Percentiles rank a stretch among this genome's conserved stretches.
phyloP scores from a whole-genome alignment of 1,139 yeast species.

The Kurtzmaniella quercitrusa region DNA sequence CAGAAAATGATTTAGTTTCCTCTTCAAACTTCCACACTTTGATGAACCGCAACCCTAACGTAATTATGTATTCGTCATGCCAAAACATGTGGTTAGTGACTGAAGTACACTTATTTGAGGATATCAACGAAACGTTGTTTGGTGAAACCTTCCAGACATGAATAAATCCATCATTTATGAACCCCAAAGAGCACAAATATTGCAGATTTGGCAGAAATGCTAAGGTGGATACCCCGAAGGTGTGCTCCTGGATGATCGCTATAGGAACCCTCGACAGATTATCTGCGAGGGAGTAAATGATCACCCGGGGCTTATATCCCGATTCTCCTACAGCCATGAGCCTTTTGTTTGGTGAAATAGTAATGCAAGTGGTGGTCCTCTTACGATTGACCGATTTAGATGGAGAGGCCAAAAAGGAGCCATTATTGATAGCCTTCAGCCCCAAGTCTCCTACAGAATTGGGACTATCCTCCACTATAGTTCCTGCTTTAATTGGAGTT shows the following conservation, averaged over 20 bases:
- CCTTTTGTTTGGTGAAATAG: conserved; percentile 49
- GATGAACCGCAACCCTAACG: conserved; percentile 56
- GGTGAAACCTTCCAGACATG: conserved; percentile 50
- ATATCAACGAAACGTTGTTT: conserved; percentile 21
- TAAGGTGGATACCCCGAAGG: conserved; percentile 54
- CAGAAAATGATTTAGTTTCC: background rate
- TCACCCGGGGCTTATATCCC: conserved; percentile 62
- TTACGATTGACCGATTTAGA: conserved; percentile 40
- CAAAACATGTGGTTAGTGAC: conserved; percentile 51
- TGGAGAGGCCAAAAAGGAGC: conserved; percentile 16
- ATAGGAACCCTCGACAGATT: conserved; percentile 45
- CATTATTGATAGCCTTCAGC: background rate
- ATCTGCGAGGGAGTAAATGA: conserved; percentile 54
- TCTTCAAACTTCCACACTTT: conserved; percentile 53
- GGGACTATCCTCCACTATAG: conserved; percentile 1
- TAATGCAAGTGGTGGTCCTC: conserved; percentile 50
- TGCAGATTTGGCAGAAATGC: conserved; percentile 58
- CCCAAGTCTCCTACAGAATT: background rate
- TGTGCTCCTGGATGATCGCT: conserved; percentile 53
- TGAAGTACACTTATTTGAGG: conserved; percentile 60
- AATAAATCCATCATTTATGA: conserved; percentile 60
- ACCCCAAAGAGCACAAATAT: conserved; percentile 55
- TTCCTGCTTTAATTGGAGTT: conserved; percentile 20
- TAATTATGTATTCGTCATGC: conserved; percentile 46
- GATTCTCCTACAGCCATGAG: conserved; percentile 63